Percentiles rank a stretch among this genome's conserved stretches.
These are phyloP conservation scores for Ilex paraguariensis DNA, from an alignment of 305 asterid species.

Conservation along the genomic window DNA sequence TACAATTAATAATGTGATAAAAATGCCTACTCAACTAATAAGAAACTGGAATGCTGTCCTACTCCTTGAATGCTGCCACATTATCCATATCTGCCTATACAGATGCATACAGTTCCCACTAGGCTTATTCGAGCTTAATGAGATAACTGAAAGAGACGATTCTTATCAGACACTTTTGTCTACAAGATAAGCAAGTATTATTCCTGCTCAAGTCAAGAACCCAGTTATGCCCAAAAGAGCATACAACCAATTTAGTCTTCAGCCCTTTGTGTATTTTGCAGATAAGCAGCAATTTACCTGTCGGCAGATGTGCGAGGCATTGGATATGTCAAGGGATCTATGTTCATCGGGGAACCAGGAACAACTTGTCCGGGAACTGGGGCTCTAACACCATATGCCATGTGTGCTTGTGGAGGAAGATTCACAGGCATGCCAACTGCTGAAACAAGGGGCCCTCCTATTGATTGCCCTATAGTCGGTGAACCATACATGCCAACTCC, in stretches of 20 bases:
- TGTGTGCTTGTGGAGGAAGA: slow-evolving; percentile 1
- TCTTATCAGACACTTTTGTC: not conserved
- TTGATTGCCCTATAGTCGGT: slow-evolving; percentile 1
- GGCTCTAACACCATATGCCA: slow-evolving; percentile 1
- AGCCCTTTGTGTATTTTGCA: too few species aligned
- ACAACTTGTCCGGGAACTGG: slow-evolving; percentile 2
- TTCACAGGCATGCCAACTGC: slow-evolving; percentile 2
- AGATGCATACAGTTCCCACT: slow-evolving; percentile 18
- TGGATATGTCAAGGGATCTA: too few species aligned
- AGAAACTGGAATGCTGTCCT: slow-evolving; percentile 14
- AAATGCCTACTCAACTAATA: too few species aligned
- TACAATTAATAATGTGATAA: too few species aligned
- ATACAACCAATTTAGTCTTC: too few species aligned
- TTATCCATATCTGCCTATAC: slow-evolving; percentile 18
- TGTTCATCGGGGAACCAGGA: not conserved
- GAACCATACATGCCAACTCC: slow-evolving; percentile 1
- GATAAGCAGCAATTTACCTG: too few species aligned
- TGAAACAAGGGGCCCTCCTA: slow-evolving; percentile 1
- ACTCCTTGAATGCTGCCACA: slow-evolving; percentile 11
- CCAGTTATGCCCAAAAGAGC: too few species aligned
- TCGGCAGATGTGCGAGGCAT: too few species aligned
- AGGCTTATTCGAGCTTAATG: slow-evolving; percentile 9
- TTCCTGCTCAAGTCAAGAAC: too few species aligned
- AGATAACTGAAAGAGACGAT: slow-evolving; percentile 3
- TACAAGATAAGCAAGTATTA: too few species aligned